Evolutionary conservation across 805 yeast genomes (phyloP), one percentile per base, ranked within the genome.

Genomic region (Candida verbasci): DNA sequence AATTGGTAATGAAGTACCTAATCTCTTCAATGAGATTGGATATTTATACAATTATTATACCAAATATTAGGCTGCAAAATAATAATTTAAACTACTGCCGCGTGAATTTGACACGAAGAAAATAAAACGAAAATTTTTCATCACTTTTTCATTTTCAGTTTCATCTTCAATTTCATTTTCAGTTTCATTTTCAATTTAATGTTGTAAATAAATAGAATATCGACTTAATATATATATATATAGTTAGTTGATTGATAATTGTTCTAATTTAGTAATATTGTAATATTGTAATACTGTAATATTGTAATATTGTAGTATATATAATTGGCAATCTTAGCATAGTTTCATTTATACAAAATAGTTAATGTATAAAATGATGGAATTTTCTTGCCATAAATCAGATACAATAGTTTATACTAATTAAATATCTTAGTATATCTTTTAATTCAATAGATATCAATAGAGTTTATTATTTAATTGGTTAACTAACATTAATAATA

Each of bases 311-410:
- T n/a, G n/a, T n/a, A n/a, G n/a, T n/a, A n/a, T n/a, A 15, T 37
- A 21, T 32, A 26, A 28, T 39, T 58, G 68, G 70, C 69, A 62
- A 58, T 52, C 65, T 62, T 50, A 62, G 70, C 71, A 65, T 65
- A 65, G 71, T 65, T 63, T 65, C 71, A 61, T 65, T 56, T 45
- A 57, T 58, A 55, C 58, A 23, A 27, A 7, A 15, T 6, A 17
- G 28, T 34, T 53, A 46, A 48, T 62, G 66, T 60, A 59, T 56
- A 50, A 41, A 60, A 65, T 62, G 71, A 65, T 65, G 71, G 71
- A 63, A 60, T 56, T 59, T 55, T 44, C 52, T 60, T 65, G 71
- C 69, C 71, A 56, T 37, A 65, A 56, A 64, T 27, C 43, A 35
- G 47, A 42, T 9, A 17, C 11, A 18, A 10, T 45, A 47, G 51